Evolutionary conservation across 2,329 filamentous ascomycete species (phyloP).

Genomic region (Trichophyton equinum): DNA sequence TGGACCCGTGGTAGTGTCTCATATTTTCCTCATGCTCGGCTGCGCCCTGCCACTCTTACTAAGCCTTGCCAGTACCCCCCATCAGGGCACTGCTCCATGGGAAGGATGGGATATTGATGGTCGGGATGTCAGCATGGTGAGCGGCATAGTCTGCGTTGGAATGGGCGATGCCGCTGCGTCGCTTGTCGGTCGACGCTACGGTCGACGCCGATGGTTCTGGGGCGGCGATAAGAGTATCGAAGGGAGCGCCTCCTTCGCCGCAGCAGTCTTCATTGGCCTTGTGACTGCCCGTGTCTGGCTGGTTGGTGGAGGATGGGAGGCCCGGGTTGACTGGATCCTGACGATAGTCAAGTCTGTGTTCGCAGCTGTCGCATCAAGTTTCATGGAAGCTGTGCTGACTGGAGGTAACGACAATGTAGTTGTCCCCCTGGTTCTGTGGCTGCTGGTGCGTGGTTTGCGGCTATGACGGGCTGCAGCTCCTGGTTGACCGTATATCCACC

Average conservation of each 20-base stretch:
- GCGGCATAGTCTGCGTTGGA: conserved; percentile 86
- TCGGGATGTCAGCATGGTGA: conserved; percentile 77
- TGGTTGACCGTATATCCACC: background rate
- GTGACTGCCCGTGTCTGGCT: conserved; percentile 62
- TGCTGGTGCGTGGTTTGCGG: conserved; percentile 66
- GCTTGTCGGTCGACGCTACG: conserved; percentile 75
- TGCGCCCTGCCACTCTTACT: conserved; percentile 94
- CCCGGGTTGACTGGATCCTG: conserved; percentile 23
- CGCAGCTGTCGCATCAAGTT: conserved; percentile 68
- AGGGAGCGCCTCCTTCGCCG: conserved; percentile 67
- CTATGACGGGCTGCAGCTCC: conserved; percentile 11
- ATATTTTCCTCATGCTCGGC: conserved; percentile 89
- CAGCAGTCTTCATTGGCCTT: conserved; percentile 65
- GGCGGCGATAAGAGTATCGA: conserved; percentile 92
- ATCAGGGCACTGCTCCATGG: conserved; percentile 45
- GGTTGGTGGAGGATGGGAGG: conserved; percentile 56
- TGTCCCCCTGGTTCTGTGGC: conserved; percentile 85
- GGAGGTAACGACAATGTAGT: conserved; percentile 98
- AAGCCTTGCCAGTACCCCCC: conserved; percentile 56
- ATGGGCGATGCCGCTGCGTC: conserved; percentile 90
- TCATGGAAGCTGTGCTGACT: conserved; percentile 89
- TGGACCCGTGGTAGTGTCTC: conserved; percentile 86
- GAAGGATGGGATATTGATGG: conserved; percentile 61
- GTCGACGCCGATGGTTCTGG: conserved; percentile 88
- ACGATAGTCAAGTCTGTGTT: conserved; percentile 48